Evolutionary conservation across 108 stramenopile genomes (phyloP), one percentile per base, ranked within the genome.

Genomic region (Skeletonema costatum): DNA sequence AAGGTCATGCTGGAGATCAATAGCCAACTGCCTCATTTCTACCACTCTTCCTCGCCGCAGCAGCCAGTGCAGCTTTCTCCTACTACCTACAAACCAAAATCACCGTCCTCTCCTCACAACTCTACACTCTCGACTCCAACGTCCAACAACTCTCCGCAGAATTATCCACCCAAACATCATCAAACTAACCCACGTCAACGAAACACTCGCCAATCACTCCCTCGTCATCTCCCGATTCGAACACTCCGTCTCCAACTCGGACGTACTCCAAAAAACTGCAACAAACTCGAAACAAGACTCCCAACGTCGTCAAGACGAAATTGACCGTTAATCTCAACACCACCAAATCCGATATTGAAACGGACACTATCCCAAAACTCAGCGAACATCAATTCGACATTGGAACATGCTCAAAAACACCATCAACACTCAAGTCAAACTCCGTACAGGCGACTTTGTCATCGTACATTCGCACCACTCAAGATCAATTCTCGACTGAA

Each of bases 401-500:
- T 56, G n/a, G 21, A 56, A 25, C 9, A 58, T n/a, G 83, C 83
- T 10, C 68, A 75, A 21, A 21, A 71, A 75, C 33, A 59, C 75
- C 12, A 83, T 83, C 33, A 74, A 83, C 41, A 5, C 68, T 0
- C 69, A 80, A 60, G 83, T 83, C 1, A 17, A 17, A 17, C 14
- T 64, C 75, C 6, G 83, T 83, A 29, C 78, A 83, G 64, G 35
- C 73, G 2, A 75, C 74, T 10, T 53, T 83, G 30, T 65, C 74
- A 19, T 68, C 61, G 19, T 93, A 92, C 71, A 89, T 89, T 17
- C 63, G 85, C 1, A 75, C 85, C 13, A 97, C 97, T 7, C 88
- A 96, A 68, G 89, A 94, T 78, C 97, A 95, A 82, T 97, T 97
- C 73, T 89, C 86, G 19, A 85, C 91, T 56, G 97, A 97, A 82